Evolutionary conservation across 176 grass and related monocot species (phyloP).

Genomic region (Panicum miliaceum): DNA sequence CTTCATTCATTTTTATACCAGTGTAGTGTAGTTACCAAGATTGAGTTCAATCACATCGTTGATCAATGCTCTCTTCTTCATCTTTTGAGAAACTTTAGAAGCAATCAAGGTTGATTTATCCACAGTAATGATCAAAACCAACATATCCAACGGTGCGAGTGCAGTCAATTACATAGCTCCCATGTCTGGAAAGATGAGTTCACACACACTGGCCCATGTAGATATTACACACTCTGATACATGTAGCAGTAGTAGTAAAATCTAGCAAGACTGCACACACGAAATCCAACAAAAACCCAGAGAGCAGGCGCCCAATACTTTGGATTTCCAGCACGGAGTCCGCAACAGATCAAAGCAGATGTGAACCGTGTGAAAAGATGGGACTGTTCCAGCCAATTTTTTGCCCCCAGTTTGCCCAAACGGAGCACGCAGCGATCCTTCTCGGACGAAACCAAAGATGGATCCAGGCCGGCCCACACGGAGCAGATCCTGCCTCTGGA

Average conservation of each 20-base stretch:
- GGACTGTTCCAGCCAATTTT: neutral
- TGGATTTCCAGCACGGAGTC: conserved; percentile 8
- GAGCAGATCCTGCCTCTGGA: conserved; percentile 56
- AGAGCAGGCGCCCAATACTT: neutral
- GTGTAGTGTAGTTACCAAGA: conserved; percentile 22
- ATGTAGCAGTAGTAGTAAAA: neutral
- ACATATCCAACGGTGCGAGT: neutral
- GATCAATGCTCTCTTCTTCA: neutral
- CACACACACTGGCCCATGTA: conserved; percentile 2
- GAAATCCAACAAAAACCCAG: neutral
- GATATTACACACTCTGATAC: neutral
- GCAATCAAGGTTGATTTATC: conserved; percentile 31
- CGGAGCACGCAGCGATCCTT: conserved; percentile 23
- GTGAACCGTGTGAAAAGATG: conserved; percentile 40
- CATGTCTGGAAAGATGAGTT: conserved; percentile 49
- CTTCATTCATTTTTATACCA: neutral
- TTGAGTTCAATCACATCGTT: neutral
- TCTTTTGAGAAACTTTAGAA: conserved; percentile 51
- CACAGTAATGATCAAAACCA: conserved; percentile 28
- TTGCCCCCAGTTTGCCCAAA: neutral
- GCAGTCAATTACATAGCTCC: conserved; percentile 9
- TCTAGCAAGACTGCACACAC: neutral
- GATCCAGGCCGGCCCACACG: conserved; percentile 52
- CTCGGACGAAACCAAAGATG: conserved; percentile 46
- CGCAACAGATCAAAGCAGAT: neutral